phyloP scores from a whole-genome alignment of 352 stramenopile species.

The Globisporangium paroecandrum region DNA sequence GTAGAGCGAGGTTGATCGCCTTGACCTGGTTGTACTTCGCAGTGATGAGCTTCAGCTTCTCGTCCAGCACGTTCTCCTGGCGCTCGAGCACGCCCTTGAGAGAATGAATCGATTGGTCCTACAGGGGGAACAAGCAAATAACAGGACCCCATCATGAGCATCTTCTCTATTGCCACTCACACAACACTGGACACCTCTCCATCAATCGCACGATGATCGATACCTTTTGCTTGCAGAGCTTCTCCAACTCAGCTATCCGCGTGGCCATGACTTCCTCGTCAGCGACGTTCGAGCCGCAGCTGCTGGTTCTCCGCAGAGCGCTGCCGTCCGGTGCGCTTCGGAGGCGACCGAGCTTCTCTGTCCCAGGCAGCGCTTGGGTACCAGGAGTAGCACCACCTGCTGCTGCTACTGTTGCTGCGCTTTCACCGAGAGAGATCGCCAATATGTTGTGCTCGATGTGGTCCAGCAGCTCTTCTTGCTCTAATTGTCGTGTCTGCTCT shows the following conservation, averaged over 20 bases:
- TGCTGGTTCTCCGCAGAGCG: constrained; percentile 9
- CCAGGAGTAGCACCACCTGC: not conserved
- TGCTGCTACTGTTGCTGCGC: constrained; percentile 5
- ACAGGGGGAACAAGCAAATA: not conserved
- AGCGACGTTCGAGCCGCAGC: not conserved
- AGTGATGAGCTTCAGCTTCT: constrained; percentile 64
- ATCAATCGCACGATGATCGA: not conserved
- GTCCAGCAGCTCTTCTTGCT: constrained; percentile 56
- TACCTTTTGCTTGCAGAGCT: constrained; percentile 77
- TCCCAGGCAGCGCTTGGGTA: not conserved
- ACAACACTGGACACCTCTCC: not conserved
- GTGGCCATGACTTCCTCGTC: constrained; percentile 23
- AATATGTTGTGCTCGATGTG: constrained; percentile 43
- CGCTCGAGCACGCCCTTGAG: constrained; percentile 65
- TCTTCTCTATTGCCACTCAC: not conserved
- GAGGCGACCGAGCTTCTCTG: constrained; percentile 10
- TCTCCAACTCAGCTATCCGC: constrained; percentile 65
- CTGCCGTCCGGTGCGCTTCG: constrained; percentile 17
- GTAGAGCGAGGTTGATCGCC: constrained; percentile 72
- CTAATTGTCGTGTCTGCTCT: constrained; percentile 27
- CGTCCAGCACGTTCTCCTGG: constrained; percentile 61
- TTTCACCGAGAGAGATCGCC: constrained; percentile 30
- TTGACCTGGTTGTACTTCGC: constrained; percentile 81
- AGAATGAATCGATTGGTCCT: constrained; percentile 68
- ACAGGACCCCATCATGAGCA: not conserved